A percentile compares a stretch with the other conserved stretches of the same genome.
Evolutionary conservation across 768 basidiomycete species (phyloP).

Genomic region (Dioszegia hungarica): DNA sequence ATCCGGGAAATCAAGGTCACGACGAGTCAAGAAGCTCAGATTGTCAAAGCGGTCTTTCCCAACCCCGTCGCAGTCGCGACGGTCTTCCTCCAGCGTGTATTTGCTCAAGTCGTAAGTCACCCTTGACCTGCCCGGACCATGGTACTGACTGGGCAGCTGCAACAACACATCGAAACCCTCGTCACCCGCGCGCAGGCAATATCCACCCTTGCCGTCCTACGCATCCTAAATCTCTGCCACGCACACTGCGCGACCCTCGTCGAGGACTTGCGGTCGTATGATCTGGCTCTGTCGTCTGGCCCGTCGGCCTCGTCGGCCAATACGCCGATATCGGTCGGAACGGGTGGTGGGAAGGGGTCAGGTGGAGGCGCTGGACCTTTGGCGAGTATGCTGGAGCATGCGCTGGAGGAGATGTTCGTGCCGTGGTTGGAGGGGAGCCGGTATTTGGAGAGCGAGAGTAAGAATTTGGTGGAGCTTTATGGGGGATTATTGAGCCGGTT

Average conservation of each 20-base stretch:
- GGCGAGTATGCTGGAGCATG: slow-evolving; percentile 82
- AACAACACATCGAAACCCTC: slow-evolving; percentile 90
- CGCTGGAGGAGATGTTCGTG: slow-evolving; percentile 92
- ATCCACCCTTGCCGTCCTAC: slow-evolving; percentile 84
- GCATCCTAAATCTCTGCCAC: slow-evolving; percentile 83
- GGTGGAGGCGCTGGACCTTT: slow-evolving; percentile 51
- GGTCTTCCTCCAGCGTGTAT: slow-evolving; percentile 93
- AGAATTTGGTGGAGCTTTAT: slow-evolving; percentile 74
- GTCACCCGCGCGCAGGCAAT: slow-evolving; percentile 67
- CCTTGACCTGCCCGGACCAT: not conserved
- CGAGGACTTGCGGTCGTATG: slow-evolving; percentile 87
- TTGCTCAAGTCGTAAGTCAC: slow-evolving; percentile 82
- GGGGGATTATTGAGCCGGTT: slow-evolving; percentile 66
- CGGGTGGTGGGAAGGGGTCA: not conserved
- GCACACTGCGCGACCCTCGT: slow-evolving; percentile 70
- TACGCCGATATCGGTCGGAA: slow-evolving; percentile 9
- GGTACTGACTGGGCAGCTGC: slow-evolving; percentile 42
- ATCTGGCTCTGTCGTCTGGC: slow-evolving; percentile 58
- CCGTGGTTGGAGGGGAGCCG: slow-evolving; percentile 86
- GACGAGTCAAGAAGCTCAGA: slow-evolving; percentile 91
- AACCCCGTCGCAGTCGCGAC: slow-evolving; percentile 96
- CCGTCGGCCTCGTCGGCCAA: not conserved
- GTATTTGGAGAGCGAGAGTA: slow-evolving; percentile 87
- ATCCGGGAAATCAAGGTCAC: slow-evolving; percentile 84
- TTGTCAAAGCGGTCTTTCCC: slow-evolving; percentile 97